Percentiles rank a stretch among this genome's conserved stretches.
These are phyloP conservation scores for Fraxinus dipetala DNA, from an alignment of 305 asterid genomes.

Conservation along the genomic window DNA sequence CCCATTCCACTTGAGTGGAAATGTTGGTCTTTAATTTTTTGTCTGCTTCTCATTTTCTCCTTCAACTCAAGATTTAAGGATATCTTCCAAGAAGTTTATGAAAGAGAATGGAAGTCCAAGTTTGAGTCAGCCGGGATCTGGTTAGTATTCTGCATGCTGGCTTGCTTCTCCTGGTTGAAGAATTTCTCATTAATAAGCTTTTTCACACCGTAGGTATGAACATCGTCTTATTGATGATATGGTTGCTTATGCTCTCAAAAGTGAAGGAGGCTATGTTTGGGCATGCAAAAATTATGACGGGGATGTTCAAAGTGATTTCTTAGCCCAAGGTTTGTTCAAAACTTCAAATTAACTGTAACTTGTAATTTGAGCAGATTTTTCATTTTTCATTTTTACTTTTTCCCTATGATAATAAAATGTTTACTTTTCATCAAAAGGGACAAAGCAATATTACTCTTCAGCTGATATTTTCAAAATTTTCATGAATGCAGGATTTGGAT, in stretches of 20 bases:
- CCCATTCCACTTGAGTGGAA: neutral
- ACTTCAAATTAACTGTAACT: neutral
- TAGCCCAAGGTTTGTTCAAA: conserved; percentile 72
- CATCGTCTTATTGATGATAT: conserved; percentile 97
- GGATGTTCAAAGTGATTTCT: conserved; percentile 89
- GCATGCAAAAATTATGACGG: conserved; percentile 98
- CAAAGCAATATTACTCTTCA: neutral
- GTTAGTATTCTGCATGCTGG: conserved; percentile 27
- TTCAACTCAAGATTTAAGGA: conserved; percentile 68
- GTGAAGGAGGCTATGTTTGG: conserved; percentile 98
- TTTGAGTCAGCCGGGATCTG: conserved; percentile 86
- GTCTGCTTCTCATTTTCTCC: conserved; percentile 8
- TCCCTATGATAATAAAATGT: neutral
- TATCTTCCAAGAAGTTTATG: conserved; percentile 92
- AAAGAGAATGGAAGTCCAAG: conserved; percentile 72
- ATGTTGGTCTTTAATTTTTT: neutral
- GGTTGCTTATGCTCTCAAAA: conserved; percentile 97
- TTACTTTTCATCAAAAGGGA: neutral
- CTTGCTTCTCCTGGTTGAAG: neutral
- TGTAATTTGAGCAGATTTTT: neutral
- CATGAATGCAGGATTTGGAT: conserved; percentile 81
- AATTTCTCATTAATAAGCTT: neutral
- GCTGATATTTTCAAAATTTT: neutral
- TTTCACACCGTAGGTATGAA: conserved; percentile 66
- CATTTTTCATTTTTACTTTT: neutral